Percentiles rank a stretch among this genome's conserved stretches.
phyloP scores from a whole-genome alignment of 768 basidiomycete species.

The Hypholoma fasciculare region DNA sequence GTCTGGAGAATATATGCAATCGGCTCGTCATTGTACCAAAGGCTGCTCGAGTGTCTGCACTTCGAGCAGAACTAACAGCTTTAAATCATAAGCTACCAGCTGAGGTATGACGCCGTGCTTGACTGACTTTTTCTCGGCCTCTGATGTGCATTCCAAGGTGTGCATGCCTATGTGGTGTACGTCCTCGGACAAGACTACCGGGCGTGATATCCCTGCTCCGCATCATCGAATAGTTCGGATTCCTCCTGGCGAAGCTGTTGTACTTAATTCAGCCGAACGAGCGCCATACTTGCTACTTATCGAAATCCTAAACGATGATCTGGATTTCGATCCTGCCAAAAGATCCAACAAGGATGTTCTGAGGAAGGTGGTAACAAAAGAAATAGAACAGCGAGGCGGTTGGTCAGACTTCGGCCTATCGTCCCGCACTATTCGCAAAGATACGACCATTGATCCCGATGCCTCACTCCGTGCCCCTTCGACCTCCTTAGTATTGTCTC shows the following conservation, averaged over 20 bases:
- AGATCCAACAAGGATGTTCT: slow-evolving; percentile 85
- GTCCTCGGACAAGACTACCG: slow-evolving; percentile 59
- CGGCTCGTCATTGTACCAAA: slow-evolving; percentile 89
- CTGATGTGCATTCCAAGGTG: slow-evolving; percentile 43
- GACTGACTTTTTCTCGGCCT: background rate
- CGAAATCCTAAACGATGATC: slow-evolving; percentile 86
- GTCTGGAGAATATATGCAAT: slow-evolving; percentile 91
- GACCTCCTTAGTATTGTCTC: slow-evolving; percentile 13
- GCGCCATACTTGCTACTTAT: slow-evolving; percentile 92
- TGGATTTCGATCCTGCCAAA: slow-evolving; percentile 88
- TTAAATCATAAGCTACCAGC: slow-evolving; percentile 96
- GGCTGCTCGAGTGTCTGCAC: slow-evolving; percentile 93
- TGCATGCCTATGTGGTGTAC: slow-evolving; percentile 90
- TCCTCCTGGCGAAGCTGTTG: slow-evolving; percentile 96
- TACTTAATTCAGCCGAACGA: slow-evolving; percentile 95
- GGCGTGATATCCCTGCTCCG: slow-evolving; percentile 47
- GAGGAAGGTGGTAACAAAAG: slow-evolving; percentile 71
- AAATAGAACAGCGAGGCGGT: slow-evolving; percentile 57
- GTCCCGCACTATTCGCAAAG: slow-evolving; percentile 20
- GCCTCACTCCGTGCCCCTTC: slow-evolving; percentile 1
- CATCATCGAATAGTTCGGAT: slow-evolving; percentile 97
- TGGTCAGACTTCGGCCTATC: slow-evolving; percentile 45
- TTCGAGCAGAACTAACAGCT: slow-evolving; percentile 92
- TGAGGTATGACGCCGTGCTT: slow-evolving; percentile 56
- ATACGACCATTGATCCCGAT: slow-evolving; percentile 12